Evolutionary conservation across 2,329 filamentous ascomycete genomes (phyloP).

Genomic region (Sordariomycetes sp.): DNA sequence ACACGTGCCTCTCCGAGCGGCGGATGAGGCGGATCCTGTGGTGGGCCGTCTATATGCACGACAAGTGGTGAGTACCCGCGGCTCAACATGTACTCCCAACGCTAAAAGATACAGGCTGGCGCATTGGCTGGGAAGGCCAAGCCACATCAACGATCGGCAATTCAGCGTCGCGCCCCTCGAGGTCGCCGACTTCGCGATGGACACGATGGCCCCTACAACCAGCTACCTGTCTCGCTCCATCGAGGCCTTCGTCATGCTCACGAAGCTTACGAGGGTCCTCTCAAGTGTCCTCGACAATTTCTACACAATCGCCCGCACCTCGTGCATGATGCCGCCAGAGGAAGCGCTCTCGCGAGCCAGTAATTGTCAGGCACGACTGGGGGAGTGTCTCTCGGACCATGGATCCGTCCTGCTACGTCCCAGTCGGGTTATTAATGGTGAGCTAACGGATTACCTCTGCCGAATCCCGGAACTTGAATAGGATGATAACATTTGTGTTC

Average conservation of each 20-base stretch:
- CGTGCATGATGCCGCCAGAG: background rate
- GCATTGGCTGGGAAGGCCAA: background rate
- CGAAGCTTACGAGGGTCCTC: background rate
- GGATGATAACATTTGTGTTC: background rate
- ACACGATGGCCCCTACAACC: background rate
- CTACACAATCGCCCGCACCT: background rate
- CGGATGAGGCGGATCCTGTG: background rate
- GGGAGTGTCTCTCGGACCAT: background rate
- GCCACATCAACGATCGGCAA: background rate
- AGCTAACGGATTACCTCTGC: background rate
- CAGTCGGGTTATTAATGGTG: background rate
- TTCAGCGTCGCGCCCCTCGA: background rate
- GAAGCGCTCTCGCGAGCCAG: background rate
- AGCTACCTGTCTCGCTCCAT: background rate
- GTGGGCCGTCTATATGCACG: background rate
- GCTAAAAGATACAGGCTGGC: background rate
- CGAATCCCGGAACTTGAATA: background rate
- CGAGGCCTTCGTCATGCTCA: background rate
- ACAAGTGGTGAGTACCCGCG: background rate
- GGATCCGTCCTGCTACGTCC: background rate
- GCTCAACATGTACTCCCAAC: background rate
- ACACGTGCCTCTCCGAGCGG: background rate
- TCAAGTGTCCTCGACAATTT: background rate
- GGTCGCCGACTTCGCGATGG: background rate
- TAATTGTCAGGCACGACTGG: background rate